Base-by-base conservation (phyloP, 176 grass and related monocot genomes). In the Cocos nucifera region DNA sequence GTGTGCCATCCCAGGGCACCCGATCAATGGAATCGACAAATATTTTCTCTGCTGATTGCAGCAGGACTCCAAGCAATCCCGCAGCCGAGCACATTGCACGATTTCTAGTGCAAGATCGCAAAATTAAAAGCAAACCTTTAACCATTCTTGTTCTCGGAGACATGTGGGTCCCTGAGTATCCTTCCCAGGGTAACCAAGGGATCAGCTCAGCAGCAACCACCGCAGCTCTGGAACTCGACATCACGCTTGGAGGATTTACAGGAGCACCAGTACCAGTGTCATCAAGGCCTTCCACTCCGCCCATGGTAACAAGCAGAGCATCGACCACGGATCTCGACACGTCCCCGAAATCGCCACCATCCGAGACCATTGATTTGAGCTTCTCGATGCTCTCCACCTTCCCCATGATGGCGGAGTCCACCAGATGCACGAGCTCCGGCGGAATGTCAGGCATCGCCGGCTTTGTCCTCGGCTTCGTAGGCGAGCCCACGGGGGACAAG, bases 351-450 rank as follows among this genome's bases (percentile, higher is more conserved):
- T 75, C 80, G 20, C 73, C 67, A 19, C 49, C 67, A 4, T 7
- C 49, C 2, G 81, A 80, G 19, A 75, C 78, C 78, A 97, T 61
- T 19, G 58, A 69, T 51, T 25, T 60, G 56, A 97, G 79, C 32
- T 66, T 69, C 63, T 75, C 75, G 60, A 79, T 17, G 56, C 66
- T 65, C 7, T 66, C 92, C 51, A 28, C 54, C 44, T 65, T 73
- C 27, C 87, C 92, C 87, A 97, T 97, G 63, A 96, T 82, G 61
- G 92, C 87, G 6, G 78, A 80, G 54, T 88, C 83, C 53, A 96
- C 80, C 32, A 77, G 80, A 30, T 70, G 92, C 53, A 85, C 75
- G 53, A 90, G 80, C 61, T 90, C 83, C 66, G 60, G 75, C 1
- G 92, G 78, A 9, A 78, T 87, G 63, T 88, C 80, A 0, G 72